These are phyloP conservation scores for Proteromonas lacertae DNA, from an alignment of 352 stramenopile species.

Conservation along the genomic window DNA sequence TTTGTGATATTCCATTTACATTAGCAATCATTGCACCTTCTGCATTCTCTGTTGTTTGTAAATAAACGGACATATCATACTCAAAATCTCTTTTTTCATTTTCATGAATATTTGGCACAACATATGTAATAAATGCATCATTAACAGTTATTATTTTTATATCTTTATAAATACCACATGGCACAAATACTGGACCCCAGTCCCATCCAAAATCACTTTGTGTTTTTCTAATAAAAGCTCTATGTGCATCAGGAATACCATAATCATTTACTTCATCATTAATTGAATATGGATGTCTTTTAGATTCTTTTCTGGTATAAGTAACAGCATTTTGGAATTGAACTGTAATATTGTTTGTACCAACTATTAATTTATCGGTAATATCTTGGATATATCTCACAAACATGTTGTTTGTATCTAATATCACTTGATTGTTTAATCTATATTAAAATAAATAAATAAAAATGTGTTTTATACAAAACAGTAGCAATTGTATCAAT, in stretches of 20 bases:
- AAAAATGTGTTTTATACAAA: too few relatives aligned
- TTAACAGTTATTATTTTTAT: too few relatives aligned
- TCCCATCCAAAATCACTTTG: background rate
- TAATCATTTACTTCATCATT: background rate
- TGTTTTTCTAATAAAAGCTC: background rate
- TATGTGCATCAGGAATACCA: background rate
- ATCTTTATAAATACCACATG: background rate
- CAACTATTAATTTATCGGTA: background rate
- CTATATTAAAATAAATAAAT: too few relatives aligned
- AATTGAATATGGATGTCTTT: background rate
- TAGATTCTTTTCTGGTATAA: background rate
- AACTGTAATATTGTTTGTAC: background rate
- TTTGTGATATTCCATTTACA: too few relatives aligned
- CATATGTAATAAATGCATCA: too few relatives aligned
- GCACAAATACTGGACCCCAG: background rate
- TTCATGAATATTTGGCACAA: too few relatives aligned
- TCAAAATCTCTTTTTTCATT: too few relatives aligned
- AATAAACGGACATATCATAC: too few relatives aligned
- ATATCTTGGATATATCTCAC: background rate
- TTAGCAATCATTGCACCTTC: too few relatives aligned
- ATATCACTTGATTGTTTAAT: too few relatives aligned
- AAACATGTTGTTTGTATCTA: background rate
- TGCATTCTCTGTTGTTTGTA: too few relatives aligned
- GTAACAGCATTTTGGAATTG: background rate
- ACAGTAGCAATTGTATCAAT: background rate